Percentiles rank a stretch among this genome's conserved stretches.
These are phyloP conservation scores for Chlamydomonas sp. DNA, from an alignment of 139 green algal genomes.

Conservation along the genomic window DNA sequence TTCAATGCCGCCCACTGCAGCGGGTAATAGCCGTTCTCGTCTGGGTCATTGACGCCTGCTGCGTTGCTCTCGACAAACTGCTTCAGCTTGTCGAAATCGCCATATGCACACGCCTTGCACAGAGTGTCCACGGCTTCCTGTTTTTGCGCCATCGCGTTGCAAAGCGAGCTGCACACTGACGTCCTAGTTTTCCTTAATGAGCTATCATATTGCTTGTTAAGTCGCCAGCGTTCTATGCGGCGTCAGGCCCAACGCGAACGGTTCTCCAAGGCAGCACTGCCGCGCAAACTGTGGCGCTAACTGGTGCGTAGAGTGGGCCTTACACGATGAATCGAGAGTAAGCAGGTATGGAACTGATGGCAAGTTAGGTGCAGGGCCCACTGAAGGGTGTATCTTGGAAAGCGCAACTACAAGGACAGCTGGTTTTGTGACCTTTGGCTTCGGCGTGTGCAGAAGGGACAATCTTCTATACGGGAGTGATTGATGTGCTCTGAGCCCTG, in stretches of 20 bases:
- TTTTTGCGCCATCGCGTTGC: constrained; percentile 1
- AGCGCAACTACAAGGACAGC: no score
- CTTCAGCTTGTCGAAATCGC: constrained; percentile 81
- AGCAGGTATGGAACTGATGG: no score
- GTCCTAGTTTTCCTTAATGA: background rate
- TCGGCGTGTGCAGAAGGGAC: no score
- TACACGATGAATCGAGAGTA: no score
- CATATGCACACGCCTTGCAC: constrained; percentile 80
- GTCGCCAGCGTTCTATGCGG: no score
- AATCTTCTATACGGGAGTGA: no score
- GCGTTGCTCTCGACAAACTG: constrained; percentile 65
- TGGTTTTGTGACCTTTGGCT: no score
- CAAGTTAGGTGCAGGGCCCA: no score
- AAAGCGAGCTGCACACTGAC: background rate
- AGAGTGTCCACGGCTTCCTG: constrained; percentile 12
- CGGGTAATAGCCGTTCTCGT: constrained; percentile 73
- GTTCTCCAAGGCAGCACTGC: background rate
- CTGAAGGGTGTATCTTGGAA: no score
- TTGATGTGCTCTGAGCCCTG: no score
- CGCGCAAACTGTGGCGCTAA: background rate
- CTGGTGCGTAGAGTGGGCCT: no score
- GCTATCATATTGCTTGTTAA: background rate
- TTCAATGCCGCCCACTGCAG: constrained; percentile 95
- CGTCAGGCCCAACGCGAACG: background rate
- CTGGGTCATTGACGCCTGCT: constrained; percentile 58